Conservation (phyloP, 495 filamentous ascomycete genomes). For the Penicillium egyptiacum region DNA sequence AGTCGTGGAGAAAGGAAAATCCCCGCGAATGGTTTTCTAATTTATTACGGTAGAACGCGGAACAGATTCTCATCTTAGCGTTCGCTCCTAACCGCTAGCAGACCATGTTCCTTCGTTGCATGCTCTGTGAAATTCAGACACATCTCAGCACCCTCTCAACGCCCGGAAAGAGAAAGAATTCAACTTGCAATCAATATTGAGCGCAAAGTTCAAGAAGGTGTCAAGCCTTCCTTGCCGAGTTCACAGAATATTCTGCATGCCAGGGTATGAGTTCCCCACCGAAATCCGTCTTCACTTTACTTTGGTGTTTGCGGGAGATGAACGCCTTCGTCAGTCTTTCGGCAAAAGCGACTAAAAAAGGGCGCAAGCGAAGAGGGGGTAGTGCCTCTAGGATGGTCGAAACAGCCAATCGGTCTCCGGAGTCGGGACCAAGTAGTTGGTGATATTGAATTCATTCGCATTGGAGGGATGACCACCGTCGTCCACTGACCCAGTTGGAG, state of each 20-base stretch:
- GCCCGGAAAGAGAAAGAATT: neutral
- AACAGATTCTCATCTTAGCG: neutral
- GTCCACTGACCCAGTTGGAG: conserved; percentile 20
- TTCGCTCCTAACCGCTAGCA: neutral
- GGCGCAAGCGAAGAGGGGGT: neutral
- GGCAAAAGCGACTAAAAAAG: neutral
- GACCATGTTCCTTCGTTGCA: neutral
- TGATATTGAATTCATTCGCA: conserved; percentile 50
- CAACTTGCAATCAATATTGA: neutral
- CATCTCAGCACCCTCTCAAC: neutral
- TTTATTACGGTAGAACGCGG: neutral
- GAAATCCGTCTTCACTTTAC: no score
- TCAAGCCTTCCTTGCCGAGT: neutral
- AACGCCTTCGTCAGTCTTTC: neutral
- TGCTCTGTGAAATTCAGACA: neutral
- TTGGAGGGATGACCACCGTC: conserved; percentile 27
- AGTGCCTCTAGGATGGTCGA: conserved; percentile 28
- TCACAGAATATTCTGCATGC: neutral
- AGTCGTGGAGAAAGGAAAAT: neutral
- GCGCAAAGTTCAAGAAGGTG: neutral
- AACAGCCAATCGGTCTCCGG: conserved; percentile 52
- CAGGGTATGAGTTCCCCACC: no score
- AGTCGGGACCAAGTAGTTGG: conserved; percentile 49
- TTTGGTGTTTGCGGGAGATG: neutral
- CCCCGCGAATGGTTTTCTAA: neutral